Evolutionary conservation across 768 basidiomycete genomes (phyloP), one percentile per base, ranked within the genome.

Genomic region (Polyporus arcularius): DNA sequence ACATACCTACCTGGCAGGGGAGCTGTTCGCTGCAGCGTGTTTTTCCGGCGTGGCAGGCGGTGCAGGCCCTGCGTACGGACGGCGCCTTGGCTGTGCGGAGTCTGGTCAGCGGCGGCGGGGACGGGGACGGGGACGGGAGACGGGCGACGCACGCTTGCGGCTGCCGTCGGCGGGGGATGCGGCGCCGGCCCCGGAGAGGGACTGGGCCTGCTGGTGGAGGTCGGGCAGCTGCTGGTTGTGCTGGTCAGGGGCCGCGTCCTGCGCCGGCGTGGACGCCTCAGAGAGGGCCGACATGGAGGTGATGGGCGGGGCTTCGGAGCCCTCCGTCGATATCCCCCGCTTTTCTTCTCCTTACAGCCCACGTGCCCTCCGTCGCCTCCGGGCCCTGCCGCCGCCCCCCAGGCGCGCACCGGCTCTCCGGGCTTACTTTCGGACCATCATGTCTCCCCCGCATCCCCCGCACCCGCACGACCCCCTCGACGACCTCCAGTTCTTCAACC

Each of bases 41-140:
- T 76, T 92, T 92, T 53, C 90, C 90, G 53, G 88, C 78, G 73
- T 92, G 90, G 74, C 90, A 92, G 14, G 90, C 87, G 41, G 85
- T 82, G 65, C 90, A 92, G 1, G 90, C 90, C 63, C 90, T 81
- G 64, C 90, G 84, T 56, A 91, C 90, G 46, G 89, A 91, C 35
- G 90, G 89, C 46, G 87, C 88, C 75, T 92, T 91, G 61, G 89
- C 89, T 90, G 71, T 52, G 58, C 62, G 62, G 62, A 63, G 63
- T 56, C 52, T 26, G 63, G 58, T 65, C 60, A 71, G 64, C 21
- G 21, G 21, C 21, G 21, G 21, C 21, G 38, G 42, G 57, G 57
- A 35, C 7, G 62, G 41, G 41, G 38, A n/a, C 40, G 32, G 56
- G 62, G 47, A 61, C 61, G 48, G 55, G 39, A 31, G n/a, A 46